Percentiles rank a stretch among this genome's conserved stretches.
These are phyloP conservation scores for Fusarium sp. DNA, from an alignment of 2,329 filamentous ascomycete species.

Conservation along the genomic window DNA sequence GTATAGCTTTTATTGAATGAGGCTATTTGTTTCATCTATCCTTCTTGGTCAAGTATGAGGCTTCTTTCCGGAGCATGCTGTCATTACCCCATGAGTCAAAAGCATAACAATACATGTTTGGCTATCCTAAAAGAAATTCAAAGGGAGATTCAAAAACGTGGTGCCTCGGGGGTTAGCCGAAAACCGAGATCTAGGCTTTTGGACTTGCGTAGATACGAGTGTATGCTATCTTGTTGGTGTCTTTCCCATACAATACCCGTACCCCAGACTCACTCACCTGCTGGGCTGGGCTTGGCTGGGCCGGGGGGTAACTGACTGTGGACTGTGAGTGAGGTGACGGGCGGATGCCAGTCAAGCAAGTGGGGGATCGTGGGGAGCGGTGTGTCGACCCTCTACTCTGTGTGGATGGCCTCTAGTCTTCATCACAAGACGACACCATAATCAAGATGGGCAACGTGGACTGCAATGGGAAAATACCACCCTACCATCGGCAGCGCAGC, in stretches of 20 bases:
- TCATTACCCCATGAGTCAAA: constrained; percentile 12
- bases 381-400: constrained; percentile 31
- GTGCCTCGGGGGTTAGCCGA: constrained; percentile 40
- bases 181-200: constrained; percentile 10
- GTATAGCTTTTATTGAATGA: not conserved
- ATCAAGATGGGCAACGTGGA: constrained; percentile 27
- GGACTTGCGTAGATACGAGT: not conserved
- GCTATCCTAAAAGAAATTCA: not conserved
- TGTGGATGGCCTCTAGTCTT: constrained; percentile 33
- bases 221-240: not conserved
- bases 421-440: constrained; percentile 23
- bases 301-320: constrained; percentile 10
- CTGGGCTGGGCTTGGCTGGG: not conserved
- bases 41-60: not conserved
- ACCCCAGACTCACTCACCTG: constrained; percentile 29
- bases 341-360: constrained; percentile 8
- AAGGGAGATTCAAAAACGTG: not conserved
- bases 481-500: constrained; percentile 13
- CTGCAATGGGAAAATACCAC: constrained; percentile 19
- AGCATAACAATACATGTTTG: not conserved
- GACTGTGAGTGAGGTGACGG: constrained; percentile 10
- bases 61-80: not conserved
- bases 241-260: constrained; percentile 3
- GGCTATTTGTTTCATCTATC: not conserved
- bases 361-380: constrained; percentile 42